Evolutionary conservation across 495 filamentous ascomycete species (phyloP).

Genomic region (Letharia lupina): DNA sequence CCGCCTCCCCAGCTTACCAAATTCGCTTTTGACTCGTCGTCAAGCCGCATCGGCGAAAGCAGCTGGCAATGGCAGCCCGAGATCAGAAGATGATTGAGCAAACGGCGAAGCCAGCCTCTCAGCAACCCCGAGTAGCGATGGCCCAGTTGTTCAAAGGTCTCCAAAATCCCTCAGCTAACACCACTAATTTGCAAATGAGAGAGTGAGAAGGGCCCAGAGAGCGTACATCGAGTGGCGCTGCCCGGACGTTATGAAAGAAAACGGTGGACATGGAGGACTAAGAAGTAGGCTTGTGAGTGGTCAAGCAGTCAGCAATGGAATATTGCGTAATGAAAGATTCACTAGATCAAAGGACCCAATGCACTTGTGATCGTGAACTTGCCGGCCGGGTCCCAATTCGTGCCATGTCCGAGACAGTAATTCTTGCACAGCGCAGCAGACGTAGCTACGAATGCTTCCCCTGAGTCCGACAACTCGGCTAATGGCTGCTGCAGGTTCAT

Average conservation of each 20-base stretch:
- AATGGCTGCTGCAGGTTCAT: not conserved
- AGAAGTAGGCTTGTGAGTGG: too few relatives aligned
- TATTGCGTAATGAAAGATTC: not conserved
- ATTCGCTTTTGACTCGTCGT: not conserved
- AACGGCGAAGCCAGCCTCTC: not conserved
- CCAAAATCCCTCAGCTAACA: not conserved
- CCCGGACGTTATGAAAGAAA: not conserved
- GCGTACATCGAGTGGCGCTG: not conserved
- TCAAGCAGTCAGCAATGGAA: not conserved
- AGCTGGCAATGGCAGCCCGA: not conserved
- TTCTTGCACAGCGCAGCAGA: not conserved
- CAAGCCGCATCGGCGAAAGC: not conserved
- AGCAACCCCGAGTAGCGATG: not conserved
- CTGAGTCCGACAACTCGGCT: not conserved
- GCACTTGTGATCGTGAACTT: not conserved
- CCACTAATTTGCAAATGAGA: not conserved
- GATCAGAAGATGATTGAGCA: not conserved
- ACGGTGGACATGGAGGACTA: not conserved
- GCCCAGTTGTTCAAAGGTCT: not conserved
- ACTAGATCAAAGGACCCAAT: not conserved
- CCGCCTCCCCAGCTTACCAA: not conserved
- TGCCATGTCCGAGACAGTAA: too few relatives aligned
- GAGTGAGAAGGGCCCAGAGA: not conserved
- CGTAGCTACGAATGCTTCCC: not conserved
- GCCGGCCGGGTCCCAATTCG: not conserved